Evolutionary conservation across 2,329 filamentous ascomycete genomes (phyloP).

Genomic region (Neonectria hederae): DNA sequence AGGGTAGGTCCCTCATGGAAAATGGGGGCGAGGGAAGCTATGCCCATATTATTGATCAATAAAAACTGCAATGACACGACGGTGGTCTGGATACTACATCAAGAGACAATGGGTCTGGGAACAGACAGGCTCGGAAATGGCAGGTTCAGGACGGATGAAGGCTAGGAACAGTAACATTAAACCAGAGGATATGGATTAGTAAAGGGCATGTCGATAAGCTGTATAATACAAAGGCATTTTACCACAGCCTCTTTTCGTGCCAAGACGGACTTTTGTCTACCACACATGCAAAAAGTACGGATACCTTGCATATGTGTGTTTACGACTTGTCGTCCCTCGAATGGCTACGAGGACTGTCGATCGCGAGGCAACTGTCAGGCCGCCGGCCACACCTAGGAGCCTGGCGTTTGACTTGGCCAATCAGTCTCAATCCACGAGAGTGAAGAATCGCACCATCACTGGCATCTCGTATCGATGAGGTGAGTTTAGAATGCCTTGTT

Average conservation of each 20-base stretch:
- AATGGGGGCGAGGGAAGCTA: neutral
- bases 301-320: neutral
- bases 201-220: neutral
- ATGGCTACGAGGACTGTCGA: neutral
- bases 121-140: neutral
- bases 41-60: neutral
- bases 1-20: constrained; percentile 7
- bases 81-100: neutral
- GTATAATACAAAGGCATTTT: neutral
- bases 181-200: neutral
- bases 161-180: neutral
- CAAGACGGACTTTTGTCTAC: neutral
- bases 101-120: neutral
- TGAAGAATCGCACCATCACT: neutral
- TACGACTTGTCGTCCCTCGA: neutral
- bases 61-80: neutral
- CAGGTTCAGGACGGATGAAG: neutral
- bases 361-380: neutral
- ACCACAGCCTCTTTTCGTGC: neutral
- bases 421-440: neutral
- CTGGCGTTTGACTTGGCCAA: neutral
- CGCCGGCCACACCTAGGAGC: neutral
- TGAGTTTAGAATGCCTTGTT: neutral
- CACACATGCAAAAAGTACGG: too few species aligned
- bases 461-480: neutral